Evolutionary conservation across 257 asterid genomes (phyloP), one percentile per base, ranked within the genome.

Genomic region (Fraxinus americana): DNA sequence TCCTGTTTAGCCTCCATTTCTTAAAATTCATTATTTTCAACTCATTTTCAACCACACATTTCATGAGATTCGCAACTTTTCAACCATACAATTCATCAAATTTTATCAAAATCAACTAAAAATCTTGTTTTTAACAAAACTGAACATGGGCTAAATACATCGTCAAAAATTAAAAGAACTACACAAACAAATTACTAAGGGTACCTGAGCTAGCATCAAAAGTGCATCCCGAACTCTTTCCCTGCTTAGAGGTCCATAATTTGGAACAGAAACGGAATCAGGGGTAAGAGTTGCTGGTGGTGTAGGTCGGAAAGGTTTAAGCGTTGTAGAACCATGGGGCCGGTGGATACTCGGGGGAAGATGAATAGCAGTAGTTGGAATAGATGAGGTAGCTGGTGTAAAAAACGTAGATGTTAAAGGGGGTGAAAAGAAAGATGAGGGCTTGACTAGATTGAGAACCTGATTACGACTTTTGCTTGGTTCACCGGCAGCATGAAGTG

Each of bases 201-300:
- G 75, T 82, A 86, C 90, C 90, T 84, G 86, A 82, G 74, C 83
- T 67, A 86, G 90, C 75, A 61, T 80, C 35, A 77, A 34, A 65
- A 86, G 83, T 29, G 87, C 86, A 38, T 77, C 82, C 16, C 70
- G 85, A 77, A 86, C 79, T 76, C 81, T 82, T 50, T 84, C 88
- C 76, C 76, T 75, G 71, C 38, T 82, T 71, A 84, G 23, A 29
- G 82, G 68, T 54, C 71, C 80, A 77, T 70, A 67, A 23, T 36
- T 75, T 34, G 80, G 27, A 48, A 54, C 9, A 7, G 81, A 72
- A 36, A n/a, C 25, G 54, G 81, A 76, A 66, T n/a, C 79, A 61
- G 83, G 74, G 27, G 77, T 79, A 74, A 79, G 81, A 66, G 77
- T 75, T 25, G 78, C 82, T 50, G 87, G 77, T 14, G 70, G 87